Evolutionary conservation across 176 grass and related monocot species (phyloP).

Genomic region (Oryza nivara): DNA sequence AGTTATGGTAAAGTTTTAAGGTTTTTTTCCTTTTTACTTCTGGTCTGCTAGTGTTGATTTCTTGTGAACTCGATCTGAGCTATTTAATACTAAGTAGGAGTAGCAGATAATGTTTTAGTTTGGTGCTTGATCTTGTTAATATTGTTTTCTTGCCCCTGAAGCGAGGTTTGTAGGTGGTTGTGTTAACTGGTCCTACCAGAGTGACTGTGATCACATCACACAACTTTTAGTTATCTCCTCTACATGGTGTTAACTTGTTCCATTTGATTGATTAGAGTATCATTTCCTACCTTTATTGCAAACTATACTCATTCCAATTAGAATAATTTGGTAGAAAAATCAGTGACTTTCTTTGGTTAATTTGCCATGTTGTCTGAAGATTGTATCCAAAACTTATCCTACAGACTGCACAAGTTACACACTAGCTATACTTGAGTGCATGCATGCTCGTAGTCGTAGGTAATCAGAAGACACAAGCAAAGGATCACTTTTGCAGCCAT

Average conservation of each 20-base stretch:
- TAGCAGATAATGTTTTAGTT: slow-evolving; percentile 7
- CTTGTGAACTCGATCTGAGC: background rate
- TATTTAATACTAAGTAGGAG: background rate
- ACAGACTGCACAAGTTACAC: slow-evolving; percentile 6
- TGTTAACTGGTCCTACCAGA: slow-evolving; percentile 32
- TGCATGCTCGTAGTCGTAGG: slow-evolving; percentile 30
- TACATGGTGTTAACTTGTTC: slow-evolving; percentile 9
- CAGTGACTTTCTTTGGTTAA: background rate
- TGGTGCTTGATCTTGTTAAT: slow-evolving; percentile 11
- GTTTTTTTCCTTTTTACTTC: background rate
- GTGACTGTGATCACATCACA: slow-evolving; percentile 16
- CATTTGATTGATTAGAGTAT: slow-evolving; percentile 1
- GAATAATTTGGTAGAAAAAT: background rate
- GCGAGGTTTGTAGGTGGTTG: slow-evolving; percentile 31
- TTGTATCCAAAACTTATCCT: background rate
- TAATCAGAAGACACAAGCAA: slow-evolving; percentile 28
- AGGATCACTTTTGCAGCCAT: slow-evolving; percentile 39
- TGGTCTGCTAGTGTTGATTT: background rate
- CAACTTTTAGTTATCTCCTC: slow-evolving; percentile 29
- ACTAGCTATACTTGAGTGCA: slow-evolving; percentile 32
- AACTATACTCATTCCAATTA: background rate
- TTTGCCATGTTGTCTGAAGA: background rate
- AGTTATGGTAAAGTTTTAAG: background rate
- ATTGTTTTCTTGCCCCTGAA: slow-evolving; percentile 47
- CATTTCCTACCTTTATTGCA: background rate